Conservation (phyloP, 2,329 filamentous ascomycete species). For the Colletotrichum paranaense region DNA sequence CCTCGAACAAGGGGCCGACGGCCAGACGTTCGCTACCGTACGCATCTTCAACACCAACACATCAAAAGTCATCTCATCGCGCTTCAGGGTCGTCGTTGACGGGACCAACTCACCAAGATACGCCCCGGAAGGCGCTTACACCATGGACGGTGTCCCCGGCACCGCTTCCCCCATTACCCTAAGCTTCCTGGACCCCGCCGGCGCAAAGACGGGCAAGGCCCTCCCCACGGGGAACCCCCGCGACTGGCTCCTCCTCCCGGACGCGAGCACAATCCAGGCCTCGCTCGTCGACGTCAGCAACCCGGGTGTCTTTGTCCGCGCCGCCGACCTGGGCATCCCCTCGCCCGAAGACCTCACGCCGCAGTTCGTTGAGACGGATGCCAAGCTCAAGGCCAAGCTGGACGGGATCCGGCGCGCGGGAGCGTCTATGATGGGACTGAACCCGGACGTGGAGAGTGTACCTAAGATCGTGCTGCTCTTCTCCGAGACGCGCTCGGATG, state of each 20-base stretch:
- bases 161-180: conserved; percentile 48
- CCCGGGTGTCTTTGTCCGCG: conserved; percentile 53
- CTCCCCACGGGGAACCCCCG: conserved; percentile 52
- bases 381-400: conserved; percentile 43
- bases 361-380: conserved; percentile 45
- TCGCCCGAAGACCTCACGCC: conserved; percentile 38
- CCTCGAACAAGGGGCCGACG: conserved; percentile 13
- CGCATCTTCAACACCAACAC: conserved; percentile 48
- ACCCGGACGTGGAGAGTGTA: conserved; percentile 49
- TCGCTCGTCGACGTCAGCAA: conserved; percentile 55
- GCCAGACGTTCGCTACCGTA: conserved; percentile 33
- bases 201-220: conserved; percentile 52
- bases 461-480: conserved; percentile 60
- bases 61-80: conserved; percentile 46
- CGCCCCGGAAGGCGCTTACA: conserved; percentile 46
- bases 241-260: conserved; percentile 45
- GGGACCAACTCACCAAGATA: conserved; percentile 39
- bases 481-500: conserved; percentile 38
- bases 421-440: conserved; percentile 53
- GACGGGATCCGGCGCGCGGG: conserved; percentile 51
- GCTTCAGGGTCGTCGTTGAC: conserved; percentile 45
- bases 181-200: conserved; percentile 51
- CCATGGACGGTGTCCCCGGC: conserved; percentile 54
- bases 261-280: conserved; percentile 44
- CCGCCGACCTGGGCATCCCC: conserved; percentile 44